Conservation (phyloP, 176 grass and related monocot species). For the Zoysia pacifica region DNA sequence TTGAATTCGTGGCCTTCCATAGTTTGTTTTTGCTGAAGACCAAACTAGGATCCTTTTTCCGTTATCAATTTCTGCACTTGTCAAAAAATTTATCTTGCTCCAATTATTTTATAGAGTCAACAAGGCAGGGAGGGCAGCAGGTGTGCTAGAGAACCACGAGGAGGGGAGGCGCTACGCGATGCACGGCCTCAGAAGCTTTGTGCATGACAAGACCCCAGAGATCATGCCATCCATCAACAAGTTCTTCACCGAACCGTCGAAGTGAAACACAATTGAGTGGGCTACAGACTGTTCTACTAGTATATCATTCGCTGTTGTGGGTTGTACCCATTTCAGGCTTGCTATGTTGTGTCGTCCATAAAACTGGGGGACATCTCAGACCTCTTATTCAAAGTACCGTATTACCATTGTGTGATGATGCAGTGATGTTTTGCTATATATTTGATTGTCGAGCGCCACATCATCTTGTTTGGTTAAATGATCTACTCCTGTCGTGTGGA, state of each 20-base stretch:
- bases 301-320: not conserved
- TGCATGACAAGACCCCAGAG: slow-evolving; percentile 65
- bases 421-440: slow-evolving; percentile 24
- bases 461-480: not conserved
- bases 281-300: slow-evolving; percentile 1
- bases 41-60: not conserved
- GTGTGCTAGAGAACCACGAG: slow-evolving; percentile 71
- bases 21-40: not conserved
- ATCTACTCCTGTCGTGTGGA: not conserved
- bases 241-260: slow-evolving; percentile 71
- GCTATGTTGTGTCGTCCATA: slow-evolving; percentile 30
- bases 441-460: slow-evolving; percentile 23
- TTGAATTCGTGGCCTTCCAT: not conserved
- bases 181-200: slow-evolving; percentile 62
- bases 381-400: slow-evolving; percentile 28
- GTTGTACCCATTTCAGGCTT: slow-evolving; percentile 15
- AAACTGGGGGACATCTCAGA: slow-evolving; percentile 15
- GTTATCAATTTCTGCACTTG: not conserved
- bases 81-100: not conserved
- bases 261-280: slow-evolving; percentile 43
- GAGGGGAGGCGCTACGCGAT: slow-evolving; percentile 67
- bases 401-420: not conserved
- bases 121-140: slow-evolving; percentile 68
- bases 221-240: slow-evolving; percentile 85
- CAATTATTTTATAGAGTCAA: slow-evolving; percentile 55